These are phyloP conservation scores for Cordyceps fumosorosea DNA, from an alignment of 2,329 filamentous ascomycete species.

Conservation along the genomic window DNA sequence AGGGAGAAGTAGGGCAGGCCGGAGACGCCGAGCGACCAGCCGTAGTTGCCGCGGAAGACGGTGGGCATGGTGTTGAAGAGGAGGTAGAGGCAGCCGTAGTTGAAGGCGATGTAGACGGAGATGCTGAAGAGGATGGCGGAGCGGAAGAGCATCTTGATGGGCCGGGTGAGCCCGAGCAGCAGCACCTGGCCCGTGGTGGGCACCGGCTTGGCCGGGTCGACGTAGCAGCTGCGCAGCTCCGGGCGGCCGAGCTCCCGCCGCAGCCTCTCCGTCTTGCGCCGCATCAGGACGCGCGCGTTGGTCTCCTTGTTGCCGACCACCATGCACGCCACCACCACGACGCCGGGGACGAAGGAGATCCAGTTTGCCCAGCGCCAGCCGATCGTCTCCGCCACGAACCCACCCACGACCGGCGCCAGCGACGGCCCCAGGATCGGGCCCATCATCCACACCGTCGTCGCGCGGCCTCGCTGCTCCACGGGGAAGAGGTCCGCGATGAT, in stretches of 20 bases:
- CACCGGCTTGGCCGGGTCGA: conserved; percentile 23
- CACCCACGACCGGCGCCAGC: conserved; percentile 40
- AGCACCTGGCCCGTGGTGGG: conserved; percentile 20
- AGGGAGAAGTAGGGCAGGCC: conserved; percentile 45
- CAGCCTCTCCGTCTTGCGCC: conserved; percentile 40
- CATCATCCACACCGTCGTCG: conserved; percentile 45
- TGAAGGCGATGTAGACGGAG: conserved; percentile 44
- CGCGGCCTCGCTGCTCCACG: conserved; percentile 38
- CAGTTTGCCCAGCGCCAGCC: conserved; percentile 49
- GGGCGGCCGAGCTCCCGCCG: conserved; percentile 37
- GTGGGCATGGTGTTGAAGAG: conserved; percentile 49
- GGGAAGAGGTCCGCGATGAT: conserved; percentile 50
- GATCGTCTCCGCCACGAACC: conserved; percentile 41
- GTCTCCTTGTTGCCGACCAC: conserved; percentile 33
- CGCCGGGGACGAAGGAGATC: conserved; percentile 43
- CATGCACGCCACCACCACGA: conserved; percentile 20
- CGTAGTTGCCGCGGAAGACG: conserved; percentile 41
- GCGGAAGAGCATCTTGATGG: conserved; percentile 43
- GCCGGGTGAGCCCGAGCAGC: conserved; percentile 46
- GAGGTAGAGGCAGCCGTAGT: conserved; percentile 46
- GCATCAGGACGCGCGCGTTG: conserved; percentile 40
- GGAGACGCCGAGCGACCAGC: conserved; percentile 38
- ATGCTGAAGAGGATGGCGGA: conserved; percentile 41
- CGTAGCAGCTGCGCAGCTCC: conserved; percentile 39
- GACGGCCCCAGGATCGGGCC: conserved; percentile 53